Evolutionary conservation across 2,329 filamentous ascomycete genomes (phyloP).

Genomic region (Amauroascus niger): DNA sequence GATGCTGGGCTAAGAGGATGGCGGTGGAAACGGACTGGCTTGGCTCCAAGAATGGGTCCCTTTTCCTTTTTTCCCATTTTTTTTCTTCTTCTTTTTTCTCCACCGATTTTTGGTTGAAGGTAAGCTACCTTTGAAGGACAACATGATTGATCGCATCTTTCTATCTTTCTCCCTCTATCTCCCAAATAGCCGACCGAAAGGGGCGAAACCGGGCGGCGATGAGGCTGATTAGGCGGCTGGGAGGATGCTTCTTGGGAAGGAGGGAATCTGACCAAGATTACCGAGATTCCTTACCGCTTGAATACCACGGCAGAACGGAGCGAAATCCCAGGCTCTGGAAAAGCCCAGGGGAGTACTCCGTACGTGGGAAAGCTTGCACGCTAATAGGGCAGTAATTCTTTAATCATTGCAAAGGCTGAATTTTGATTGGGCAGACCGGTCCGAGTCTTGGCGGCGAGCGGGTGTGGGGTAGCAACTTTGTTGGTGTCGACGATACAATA

Average conservation of each 20-base stretch:
- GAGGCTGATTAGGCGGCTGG: too few species aligned
- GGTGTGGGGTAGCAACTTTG: background rate
- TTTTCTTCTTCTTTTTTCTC: background rate
- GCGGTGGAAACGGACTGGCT: background rate
- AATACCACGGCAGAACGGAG: background rate
- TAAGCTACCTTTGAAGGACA: too few species aligned
- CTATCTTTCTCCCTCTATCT: too few species aligned
- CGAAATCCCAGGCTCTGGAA: background rate
- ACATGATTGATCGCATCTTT: too few species aligned
- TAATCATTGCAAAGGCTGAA: background rate
- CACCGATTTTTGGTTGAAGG: too few species aligned
- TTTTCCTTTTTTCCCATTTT: background rate
- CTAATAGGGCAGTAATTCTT: background rate
- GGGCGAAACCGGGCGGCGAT: too few species aligned
- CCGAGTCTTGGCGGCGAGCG: background rate
- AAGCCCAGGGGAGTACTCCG: too few species aligned
- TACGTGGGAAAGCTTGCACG: background rate
- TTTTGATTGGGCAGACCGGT: background rate
- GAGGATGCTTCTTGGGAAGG: too few species aligned
- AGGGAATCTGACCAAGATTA: background rate
- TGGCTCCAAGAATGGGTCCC: background rate
- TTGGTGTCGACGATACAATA: background rate
- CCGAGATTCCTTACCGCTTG: background rate
- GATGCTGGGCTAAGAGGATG: background rate
- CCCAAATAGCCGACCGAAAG: too few species aligned